Conservation (phyloP, 306 rosid genomes). For the Cicer cuneatum region DNA sequence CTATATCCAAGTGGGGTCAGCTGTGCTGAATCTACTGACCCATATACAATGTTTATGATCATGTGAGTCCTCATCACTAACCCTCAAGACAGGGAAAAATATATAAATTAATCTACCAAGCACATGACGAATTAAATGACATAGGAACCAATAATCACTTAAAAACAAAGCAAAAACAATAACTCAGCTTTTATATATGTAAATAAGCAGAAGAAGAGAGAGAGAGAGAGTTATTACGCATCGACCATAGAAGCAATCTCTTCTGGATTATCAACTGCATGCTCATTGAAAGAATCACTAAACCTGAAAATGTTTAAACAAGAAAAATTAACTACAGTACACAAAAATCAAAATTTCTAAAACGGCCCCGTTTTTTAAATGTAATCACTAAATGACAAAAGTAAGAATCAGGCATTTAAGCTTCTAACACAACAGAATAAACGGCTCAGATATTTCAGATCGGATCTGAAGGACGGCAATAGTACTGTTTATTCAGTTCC, state of each 20-base stretch:
- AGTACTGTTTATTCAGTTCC: neutral
- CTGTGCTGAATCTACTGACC: slow-evolving; percentile 37
- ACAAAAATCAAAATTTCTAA: neutral
- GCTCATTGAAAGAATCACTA: slow-evolving; percentile 55
- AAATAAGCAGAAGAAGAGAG: too few relatives aligned
- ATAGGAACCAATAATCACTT: slow-evolving; percentile 36
- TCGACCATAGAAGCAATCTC: slow-evolving; percentile 83
- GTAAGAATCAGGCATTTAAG: slow-evolving; percentile 2
- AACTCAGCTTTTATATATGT: neutral
- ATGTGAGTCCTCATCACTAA: slow-evolving; percentile 42
- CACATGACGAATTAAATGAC: slow-evolving; percentile 43
- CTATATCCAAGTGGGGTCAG: slow-evolving; percentile 41
- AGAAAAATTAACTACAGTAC: neutral
- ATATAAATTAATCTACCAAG: slow-evolving; percentile 42
- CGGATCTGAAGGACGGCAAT: slow-evolving; percentile 46
- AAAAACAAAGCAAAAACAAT: slow-evolving; percentile 20
- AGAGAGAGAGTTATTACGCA: slow-evolving; percentile 55
- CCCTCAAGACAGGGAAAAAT: slow-evolving; percentile 16
- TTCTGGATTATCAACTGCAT: slow-evolving; percentile 87
- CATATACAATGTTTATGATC: slow-evolving; percentile 35
- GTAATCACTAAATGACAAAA: neutral
- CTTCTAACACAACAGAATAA: slow-evolving; percentile 37
- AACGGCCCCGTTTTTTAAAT: slow-evolving; percentile 41
- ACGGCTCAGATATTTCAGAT: slow-evolving; percentile 52
- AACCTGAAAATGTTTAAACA: slow-evolving; percentile 52